Evolutionary conservation across 2,329 filamentous ascomycete species (phyloP).

Genomic region (Ambrosiella cleistominuta): DNA sequence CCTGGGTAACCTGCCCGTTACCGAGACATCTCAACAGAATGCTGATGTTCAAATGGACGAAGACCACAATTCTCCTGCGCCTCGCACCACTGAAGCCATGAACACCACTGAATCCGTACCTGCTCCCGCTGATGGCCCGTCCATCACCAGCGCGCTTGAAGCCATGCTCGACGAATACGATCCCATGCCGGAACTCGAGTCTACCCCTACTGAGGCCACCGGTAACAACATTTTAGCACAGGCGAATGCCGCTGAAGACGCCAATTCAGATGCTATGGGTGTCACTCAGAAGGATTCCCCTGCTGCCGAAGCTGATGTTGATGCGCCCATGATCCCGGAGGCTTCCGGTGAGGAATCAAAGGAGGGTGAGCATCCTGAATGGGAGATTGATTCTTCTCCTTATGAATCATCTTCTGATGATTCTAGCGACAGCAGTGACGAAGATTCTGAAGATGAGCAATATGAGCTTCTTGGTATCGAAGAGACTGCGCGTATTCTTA

Average conservation of each 20-base stretch:
- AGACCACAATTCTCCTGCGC: not conserved
- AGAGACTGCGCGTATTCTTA: constrained; percentile 68
- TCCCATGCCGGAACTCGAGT: constrained; percentile 5
- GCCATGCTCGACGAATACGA: constrained; percentile 11
- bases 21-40: not conserved
- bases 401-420: constrained; percentile 50
- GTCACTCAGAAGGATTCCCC: not conserved
- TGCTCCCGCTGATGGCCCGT: not conserved
- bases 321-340: not conserved
- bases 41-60: constrained; percentile 9
- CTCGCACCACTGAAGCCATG: not conserved
- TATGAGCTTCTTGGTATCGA: constrained; percentile 63
- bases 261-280: not conserved
- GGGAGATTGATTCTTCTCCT: constrained; percentile 66
- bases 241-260: not conserved
- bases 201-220: not conserved
- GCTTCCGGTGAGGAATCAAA: not conserved
- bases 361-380: constrained; percentile 46
- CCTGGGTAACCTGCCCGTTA: constrained; percentile 4
- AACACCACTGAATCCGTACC: not conserved
- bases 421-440: constrained; percentile 41
- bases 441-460: constrained; percentile 39
- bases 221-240: not conserved
- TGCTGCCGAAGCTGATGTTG: not conserved
- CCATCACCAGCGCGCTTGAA: constrained; percentile 9